Conservation (phyloP, 148 eudicot species). For the Rhododendron williamsianum region DNA sequence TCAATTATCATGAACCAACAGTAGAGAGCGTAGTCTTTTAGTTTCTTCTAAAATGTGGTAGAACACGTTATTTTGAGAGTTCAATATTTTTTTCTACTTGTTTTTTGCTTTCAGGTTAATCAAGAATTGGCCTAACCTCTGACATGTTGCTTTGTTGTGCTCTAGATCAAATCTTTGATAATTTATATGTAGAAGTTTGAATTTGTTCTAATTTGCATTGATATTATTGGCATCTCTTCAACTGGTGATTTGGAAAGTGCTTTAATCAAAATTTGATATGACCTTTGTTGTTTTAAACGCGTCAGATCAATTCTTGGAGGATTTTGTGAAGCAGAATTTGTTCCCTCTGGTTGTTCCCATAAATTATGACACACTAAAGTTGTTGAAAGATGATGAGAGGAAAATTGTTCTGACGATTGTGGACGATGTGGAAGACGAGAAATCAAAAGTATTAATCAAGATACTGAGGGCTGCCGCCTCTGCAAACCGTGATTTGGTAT, state of each 20-base stretch:
- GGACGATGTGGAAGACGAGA: constrained; percentile 59
- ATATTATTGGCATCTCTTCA: not conserved
- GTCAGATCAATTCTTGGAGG: constrained; percentile 78
- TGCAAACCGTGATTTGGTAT: constrained; percentile 83
- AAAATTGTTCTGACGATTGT: constrained; percentile 73
- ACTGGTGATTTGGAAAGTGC: not conserved
- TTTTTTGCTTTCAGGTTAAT: not conserved
- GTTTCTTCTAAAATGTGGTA: not conserved
- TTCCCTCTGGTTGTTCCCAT: constrained; percentile 78
- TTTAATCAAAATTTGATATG: constrained; percentile 8
- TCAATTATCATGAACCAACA: not conserved
- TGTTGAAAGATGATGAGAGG: constrained; percentile 72
- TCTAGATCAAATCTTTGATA: not conserved
- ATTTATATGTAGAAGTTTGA: not conserved
- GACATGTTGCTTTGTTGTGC: not conserved
- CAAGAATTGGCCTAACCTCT: not conserved
- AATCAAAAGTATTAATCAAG: constrained; percentile 53
- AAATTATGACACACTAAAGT: constrained; percentile 55
- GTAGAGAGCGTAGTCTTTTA: not conserved
- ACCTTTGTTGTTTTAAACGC: constrained; percentile 15
- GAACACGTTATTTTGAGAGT: not conserved
- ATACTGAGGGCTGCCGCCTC: constrained; percentile 85
- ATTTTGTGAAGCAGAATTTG: constrained; percentile 69
- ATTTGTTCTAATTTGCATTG: constrained; percentile 6
- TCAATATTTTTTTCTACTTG: not conserved